Base-by-base conservation (phyloP, 306 rosid genomes). In the Psophocarpus tetragonolobus region DNA sequence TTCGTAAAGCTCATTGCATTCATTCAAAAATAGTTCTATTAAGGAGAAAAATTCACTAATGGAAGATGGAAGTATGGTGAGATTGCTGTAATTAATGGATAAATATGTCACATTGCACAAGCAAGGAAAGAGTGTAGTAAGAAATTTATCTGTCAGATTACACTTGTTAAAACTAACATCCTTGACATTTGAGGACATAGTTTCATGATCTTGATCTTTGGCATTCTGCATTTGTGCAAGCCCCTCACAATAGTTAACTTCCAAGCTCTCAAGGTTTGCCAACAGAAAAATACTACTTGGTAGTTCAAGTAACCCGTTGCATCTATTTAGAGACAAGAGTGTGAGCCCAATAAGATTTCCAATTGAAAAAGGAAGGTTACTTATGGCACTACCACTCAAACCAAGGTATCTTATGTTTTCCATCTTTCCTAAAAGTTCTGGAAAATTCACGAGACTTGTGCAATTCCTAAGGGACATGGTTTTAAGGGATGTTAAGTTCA, bases 361-460 rank as follows among this genome's bases (percentile, higher is more conserved):
- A 61, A 75, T 18, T 21, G 71, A 75, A 35, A 17, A 61, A 10
- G 80, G 71, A 29, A 75, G 44, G 3, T 61, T 21, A 0, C 42
- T 18, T 61, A 61, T 61, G 5, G 33, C 21, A 6, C 20, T 44
- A 20, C 9, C 24, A 10, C 8, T 5, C 45, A 75, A 61, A 27
- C 0, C 3, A 41, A 74, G 18, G 18, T 2, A 11, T 4, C 26
- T 60, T 14, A 47, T 3, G 13, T 62, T 47, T 45, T 75, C 73
- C 82, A 57, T 45, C 26, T 68, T 57, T 6, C 8, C 71, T 14
- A 68, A 11, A 3, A 5, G 42, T 30, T 78, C 57, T 7, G 82
- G 82, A 42, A 78, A 54, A 1, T 3, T 45, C 23, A 7, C 0
- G 13, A 79, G 44, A 15, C 23, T 33, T 10, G 7, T 5, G 6